A percentile compares a stretch with the other conserved stretches of the same genome.
phyloP scores from a whole-genome alignment of 176 grass and related monocot genomes.

The Oryza officinalis region DNA sequence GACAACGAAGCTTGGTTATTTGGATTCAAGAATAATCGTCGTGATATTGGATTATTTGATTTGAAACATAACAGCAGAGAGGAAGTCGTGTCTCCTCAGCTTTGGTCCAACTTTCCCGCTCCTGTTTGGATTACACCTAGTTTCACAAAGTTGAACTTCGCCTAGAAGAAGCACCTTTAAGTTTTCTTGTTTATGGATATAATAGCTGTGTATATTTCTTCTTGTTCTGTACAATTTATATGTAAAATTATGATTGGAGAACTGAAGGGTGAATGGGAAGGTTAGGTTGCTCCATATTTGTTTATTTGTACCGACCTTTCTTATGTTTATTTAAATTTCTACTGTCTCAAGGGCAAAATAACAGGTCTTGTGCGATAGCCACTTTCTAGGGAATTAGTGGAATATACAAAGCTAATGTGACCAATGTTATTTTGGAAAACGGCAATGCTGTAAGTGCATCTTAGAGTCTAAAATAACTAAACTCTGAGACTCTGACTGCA shows the following conservation, averaged over 20 bases:
- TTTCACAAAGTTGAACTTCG: not conserved
- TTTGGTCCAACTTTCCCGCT: not conserved
- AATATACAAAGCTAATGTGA: no score
- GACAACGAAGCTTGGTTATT: not conserved
- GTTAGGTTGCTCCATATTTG: not conserved
- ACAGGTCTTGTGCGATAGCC: not conserved
- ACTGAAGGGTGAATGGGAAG: not conserved
- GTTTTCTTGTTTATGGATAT: not conserved
- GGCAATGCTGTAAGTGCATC: not conserved
- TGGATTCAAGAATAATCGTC: not conserved
- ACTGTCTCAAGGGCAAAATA: no score
- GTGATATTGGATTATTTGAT: not conserved
- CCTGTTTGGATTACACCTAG: not conserved
- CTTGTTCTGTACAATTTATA: not conserved
- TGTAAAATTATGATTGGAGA: not conserved
- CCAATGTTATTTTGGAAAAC: no score
- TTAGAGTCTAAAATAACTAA: slow-evolving; percentile 1
- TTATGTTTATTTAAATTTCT: not conserved
- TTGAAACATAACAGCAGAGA: not conserved
- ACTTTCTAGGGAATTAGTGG: not conserved
- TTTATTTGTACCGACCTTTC: not conserved
- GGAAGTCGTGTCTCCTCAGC: not conserved
- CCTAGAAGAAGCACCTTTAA: not conserved
- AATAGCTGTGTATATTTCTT: not conserved
- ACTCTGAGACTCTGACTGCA: not conserved